A percentile compares a stretch with the other conserved stretches of the same genome.
These are phyloP conservation scores for Rutidosis leptorrhynchoides DNA, from an alignment of 129 eudicot genomes.

Conservation along the genomic window DNA sequence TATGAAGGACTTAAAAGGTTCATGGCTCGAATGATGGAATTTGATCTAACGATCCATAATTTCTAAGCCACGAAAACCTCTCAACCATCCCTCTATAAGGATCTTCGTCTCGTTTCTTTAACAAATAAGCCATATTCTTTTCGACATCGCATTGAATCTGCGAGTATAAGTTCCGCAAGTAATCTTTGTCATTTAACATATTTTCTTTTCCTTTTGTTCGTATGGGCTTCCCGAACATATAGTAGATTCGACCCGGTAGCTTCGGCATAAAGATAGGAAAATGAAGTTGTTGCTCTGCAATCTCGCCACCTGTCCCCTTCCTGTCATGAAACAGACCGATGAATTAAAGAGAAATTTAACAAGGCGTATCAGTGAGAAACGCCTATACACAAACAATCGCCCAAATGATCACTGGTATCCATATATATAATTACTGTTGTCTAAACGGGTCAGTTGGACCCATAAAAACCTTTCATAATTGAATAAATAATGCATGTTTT, in stretches of 20 bases:
- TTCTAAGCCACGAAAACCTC: constrained; percentile 32
- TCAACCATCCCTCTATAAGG: constrained; percentile 36
- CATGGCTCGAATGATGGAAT: constrained; percentile 46
- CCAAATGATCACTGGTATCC: neutral
- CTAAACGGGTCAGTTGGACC: neutral
- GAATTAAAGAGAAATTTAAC: neutral
- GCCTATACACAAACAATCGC: neutral
- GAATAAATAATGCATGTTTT: too few species aligned
- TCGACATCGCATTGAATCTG: constrained; percentile 41
- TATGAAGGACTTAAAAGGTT: neutral
- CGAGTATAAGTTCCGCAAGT: constrained; percentile 26
- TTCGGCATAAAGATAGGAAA: constrained; percentile 38
- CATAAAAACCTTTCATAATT: neutral
- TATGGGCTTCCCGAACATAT: constrained; percentile 50
- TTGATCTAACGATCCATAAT: constrained; percentile 14
- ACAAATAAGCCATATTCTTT: constrained; percentile 33
- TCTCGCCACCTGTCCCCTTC: constrained; percentile 25
- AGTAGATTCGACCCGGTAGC: constrained; percentile 52
- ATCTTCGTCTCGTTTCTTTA: constrained; percentile 46
- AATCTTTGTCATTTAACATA: constrained; percentile 23
- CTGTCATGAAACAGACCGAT: constrained; percentile 7
- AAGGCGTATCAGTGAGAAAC: neutral
- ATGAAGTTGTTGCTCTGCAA: constrained; percentile 30
- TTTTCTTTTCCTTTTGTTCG: constrained; percentile 36
- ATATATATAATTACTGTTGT: neutral